A percentile compares a stretch with the other conserved stretches of the same genome.
phyloP scores from a whole-genome alignment of 371 early-diverging fungal genomes.

The Batrachochytrium dendrobatidis region DNA sequence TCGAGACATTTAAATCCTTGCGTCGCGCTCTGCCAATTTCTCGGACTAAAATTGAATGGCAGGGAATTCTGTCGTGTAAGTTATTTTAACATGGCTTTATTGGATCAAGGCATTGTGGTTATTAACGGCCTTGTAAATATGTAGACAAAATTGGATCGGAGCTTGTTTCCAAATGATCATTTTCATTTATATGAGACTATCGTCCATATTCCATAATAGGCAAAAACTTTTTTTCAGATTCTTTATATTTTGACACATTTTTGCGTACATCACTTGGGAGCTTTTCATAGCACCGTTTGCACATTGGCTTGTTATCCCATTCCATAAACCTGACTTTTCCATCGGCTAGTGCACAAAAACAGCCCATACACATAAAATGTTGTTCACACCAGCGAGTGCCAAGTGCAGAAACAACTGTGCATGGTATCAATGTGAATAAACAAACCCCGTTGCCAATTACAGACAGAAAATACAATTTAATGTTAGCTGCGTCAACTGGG shows the following conservation, averaged over 20 bases:
- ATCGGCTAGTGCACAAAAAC: conserved; percentile 21
- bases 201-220: neutral
- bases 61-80: conserved; percentile 40
- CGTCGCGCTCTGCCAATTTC: conserved; percentile 89
- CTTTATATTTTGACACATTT: conserved; percentile 16
- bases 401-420: conserved; percentile 19
- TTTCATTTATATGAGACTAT: neutral
- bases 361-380: conserved; percentile 42
- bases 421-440: conserved; percentile 1
- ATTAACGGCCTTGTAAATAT: neutral
- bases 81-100: neutral
- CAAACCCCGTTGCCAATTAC: neutral
- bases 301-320: conserved; percentile 33
- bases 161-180: conserved; percentile 11
- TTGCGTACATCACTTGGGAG: conserved; percentile 27
- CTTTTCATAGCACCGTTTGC: conserved; percentile 30
- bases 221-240: conserved; percentile 17
- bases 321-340: conserved; percentile 20
- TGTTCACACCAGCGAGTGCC: conserved; percentile 33
- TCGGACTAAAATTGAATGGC: conserved; percentile 88
- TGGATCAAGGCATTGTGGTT: neutral
- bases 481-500: no score
- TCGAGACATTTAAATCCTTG: conserved; percentile 81
- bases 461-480: neutral
- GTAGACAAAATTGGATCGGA: conserved; percentile 29